phyloP scores from a whole-genome alignment of 2,329 filamentous ascomycete species.

The Cercospora berteroae region DNA sequence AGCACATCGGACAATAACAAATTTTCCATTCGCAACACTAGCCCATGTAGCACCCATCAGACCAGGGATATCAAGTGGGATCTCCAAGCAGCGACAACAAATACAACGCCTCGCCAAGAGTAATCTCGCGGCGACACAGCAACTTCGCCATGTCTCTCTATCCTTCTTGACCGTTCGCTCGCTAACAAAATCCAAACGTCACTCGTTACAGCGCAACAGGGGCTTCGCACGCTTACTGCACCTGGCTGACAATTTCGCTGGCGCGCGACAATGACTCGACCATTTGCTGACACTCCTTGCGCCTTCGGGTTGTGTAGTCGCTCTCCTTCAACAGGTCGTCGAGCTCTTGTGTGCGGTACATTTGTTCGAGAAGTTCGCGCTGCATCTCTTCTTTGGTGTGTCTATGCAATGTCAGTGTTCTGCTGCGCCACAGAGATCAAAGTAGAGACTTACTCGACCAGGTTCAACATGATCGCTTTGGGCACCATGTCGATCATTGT shows the following conservation, averaged over 20 bases:
- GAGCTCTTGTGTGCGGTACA: slow-evolving; percentile 88
- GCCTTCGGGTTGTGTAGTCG: slow-evolving; percentile 88
- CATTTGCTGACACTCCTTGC: slow-evolving; percentile 99
- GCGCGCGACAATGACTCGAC: slow-evolving; percentile 81
- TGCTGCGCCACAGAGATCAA: background rate
- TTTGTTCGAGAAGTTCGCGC: slow-evolving; percentile 89
- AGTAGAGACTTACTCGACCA: slow-evolving; percentile 73
- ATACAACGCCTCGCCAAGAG: background rate
- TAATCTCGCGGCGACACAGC: background rate
- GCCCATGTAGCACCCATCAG: slow-evolving; percentile 1
- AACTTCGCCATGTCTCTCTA: background rate
- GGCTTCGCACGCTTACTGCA: slow-evolving; percentile 47
- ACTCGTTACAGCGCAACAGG: background rate
- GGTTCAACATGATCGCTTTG: slow-evolving; percentile 96
- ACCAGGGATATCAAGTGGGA: slow-evolving; percentile 4
- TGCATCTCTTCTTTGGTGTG: slow-evolving; percentile 99
- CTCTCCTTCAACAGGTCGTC: slow-evolving; percentile 97
- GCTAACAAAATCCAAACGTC: slow-evolving; percentile 2
- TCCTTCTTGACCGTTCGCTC: background rate
- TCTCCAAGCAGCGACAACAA: slow-evolving; percentile 2
- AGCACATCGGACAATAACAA: background rate
- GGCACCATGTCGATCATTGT: slow-evolving; percentile 99
- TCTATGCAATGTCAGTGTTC: slow-evolving; percentile 47
- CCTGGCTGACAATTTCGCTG: slow-evolving; percentile 89
- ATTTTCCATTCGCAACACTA: background rate